Conservation (phyloP, 2,329 filamentous ascomycete species). For the Erysiphe pisi region DNA sequence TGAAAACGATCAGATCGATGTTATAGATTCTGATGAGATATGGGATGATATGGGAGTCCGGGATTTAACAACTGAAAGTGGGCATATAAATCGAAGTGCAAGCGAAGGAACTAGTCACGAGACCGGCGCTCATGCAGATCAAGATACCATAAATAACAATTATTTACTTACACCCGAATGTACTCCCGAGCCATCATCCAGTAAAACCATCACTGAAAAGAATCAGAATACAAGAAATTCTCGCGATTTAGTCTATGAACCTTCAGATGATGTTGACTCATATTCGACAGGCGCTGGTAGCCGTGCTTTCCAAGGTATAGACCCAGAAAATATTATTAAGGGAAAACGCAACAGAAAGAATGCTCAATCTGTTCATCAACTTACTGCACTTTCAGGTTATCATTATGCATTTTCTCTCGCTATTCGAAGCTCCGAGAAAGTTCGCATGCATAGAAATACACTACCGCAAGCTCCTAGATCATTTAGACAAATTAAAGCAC, state of each 20-base stretch:
- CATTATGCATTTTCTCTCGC: conserved; percentile 13
- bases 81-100: neutral
- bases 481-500: neutral
- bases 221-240: neutral
- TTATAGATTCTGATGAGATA: neutral
- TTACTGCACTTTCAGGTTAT: neutral
- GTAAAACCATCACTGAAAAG: neutral
- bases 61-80: neutral
- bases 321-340: neutral
- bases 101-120: neutral
- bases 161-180: neutral
- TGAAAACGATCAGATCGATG: neutral
- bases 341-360: conserved; percentile 15
- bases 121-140: neutral
- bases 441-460: neutral
- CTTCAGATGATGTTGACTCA: neutral
- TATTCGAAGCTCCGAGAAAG: neutral
- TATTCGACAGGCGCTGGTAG: neutral
- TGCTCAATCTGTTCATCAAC: conserved; percentile 4
- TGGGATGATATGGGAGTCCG: neutral
- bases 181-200: neutral
- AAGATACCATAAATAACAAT: neutral
- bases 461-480: neutral
- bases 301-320: neutral
- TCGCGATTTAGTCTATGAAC: neutral